Conservation (phyloP, 768 basidiomycete species). For the Asterophora lycoperdoides region DNA sequence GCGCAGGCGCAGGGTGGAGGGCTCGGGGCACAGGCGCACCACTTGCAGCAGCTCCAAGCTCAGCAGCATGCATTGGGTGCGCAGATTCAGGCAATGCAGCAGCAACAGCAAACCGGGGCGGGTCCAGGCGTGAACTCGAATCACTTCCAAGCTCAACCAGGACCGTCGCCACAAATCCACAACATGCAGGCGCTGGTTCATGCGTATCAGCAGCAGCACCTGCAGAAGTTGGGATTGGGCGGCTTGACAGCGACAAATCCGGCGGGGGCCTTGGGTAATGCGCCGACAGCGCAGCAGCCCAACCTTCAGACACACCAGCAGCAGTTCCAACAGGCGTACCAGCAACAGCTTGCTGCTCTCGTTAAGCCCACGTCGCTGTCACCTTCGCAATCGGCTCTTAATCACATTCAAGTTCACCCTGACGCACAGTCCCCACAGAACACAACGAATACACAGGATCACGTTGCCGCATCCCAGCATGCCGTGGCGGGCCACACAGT, state of each 20-base stretch:
- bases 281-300: constrained; percentile 6
- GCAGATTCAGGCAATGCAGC: background rate
- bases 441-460: background rate
- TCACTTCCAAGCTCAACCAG: background rate
- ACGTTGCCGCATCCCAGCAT: too few relatives aligned
- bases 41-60: constrained; percentile 6
- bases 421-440: background rate
- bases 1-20: background rate
- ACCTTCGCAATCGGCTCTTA: background rate
- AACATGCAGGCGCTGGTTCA: background rate
- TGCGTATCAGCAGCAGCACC: constrained; percentile 16
- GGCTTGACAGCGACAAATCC: too few relatives aligned
- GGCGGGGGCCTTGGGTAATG: background rate
- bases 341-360: background rate
- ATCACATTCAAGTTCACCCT: background rate
- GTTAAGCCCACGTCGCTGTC: background rate
- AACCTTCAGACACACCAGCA: background rate
- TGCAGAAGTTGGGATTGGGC: constrained; percentile 2
- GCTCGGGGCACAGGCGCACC: constrained; percentile 1
- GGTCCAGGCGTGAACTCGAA: background rate
- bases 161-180: background rate
- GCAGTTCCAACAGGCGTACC: background rate
- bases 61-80: constrained; percentile 2
- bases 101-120: background rate
- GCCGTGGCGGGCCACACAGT: too few relatives aligned